A percentile compares a stretch with the other conserved stretches of the same genome.
Evolutionary conservation across 805 yeast genomes (phyloP).

Genomic region (Wickerhamomyces kurtzmanii): DNA sequence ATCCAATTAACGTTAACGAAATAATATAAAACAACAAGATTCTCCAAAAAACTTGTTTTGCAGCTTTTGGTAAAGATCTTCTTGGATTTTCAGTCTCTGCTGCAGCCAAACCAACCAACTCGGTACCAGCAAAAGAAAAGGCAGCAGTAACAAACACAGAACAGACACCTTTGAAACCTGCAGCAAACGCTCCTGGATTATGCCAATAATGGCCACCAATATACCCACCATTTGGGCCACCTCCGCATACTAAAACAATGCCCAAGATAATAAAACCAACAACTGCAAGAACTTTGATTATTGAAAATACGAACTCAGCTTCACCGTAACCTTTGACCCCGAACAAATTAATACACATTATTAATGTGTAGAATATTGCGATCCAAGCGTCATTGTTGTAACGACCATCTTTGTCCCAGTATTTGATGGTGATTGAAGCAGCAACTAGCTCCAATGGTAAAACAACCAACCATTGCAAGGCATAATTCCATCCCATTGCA

Average conservation of each 20-base stretch:
- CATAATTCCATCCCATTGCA: slow-evolving; percentile 43
- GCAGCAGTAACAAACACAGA: slow-evolving; percentile 73
- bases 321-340: slow-evolving; percentile 50
- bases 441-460: slow-evolving; percentile 55
- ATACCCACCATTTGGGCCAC: slow-evolving; percentile 38
- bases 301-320: slow-evolving; percentile 40
- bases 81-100: slow-evolving; percentile 70
- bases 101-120: slow-evolving; percentile 65
- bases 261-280: slow-evolving; percentile 37
- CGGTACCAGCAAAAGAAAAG: slow-evolving; percentile 69
- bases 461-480: slow-evolving; percentile 45
- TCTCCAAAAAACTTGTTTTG: slow-evolving; percentile 81
- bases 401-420: slow-evolving; percentile 40
- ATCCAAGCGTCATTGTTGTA: slow-evolving; percentile 57
- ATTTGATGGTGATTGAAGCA: slow-evolving; percentile 44
- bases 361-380: slow-evolving; percentile 38
- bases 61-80: slow-evolving; percentile 57
- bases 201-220: slow-evolving; percentile 42
- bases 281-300: slow-evolving; percentile 37
- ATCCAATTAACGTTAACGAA: slow-evolving; percentile 46
- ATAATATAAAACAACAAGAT: slow-evolving; percentile 61
- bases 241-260: slow-evolving; percentile 40
- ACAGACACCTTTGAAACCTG: slow-evolving; percentile 58
- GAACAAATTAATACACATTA: slow-evolving; percentile 36
- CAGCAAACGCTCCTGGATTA: slow-evolving; percentile 42